phyloP scores from a whole-genome alignment of 2,329 filamentous ascomycete genomes.

The Aspergillus japonicus region DNA sequence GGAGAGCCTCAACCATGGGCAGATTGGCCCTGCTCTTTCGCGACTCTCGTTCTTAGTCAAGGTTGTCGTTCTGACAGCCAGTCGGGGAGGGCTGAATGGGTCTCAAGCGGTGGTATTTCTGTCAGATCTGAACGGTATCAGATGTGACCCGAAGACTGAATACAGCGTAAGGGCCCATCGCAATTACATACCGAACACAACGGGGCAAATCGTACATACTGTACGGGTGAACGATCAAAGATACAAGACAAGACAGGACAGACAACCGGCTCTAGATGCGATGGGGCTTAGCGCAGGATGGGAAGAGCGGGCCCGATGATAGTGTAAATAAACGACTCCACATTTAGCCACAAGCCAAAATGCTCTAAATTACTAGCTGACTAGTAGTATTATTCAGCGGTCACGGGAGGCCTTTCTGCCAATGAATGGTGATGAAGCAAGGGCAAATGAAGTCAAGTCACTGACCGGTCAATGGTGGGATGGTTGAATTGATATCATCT shows the following conservation, averaged over 20 bases:
- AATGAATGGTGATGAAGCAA: conserved; percentile 1
- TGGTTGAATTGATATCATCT: background rate
- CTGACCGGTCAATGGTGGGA: background rate
- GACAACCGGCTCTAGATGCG: background rate
- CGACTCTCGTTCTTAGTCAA: background rate
- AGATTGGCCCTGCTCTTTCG: conserved; percentile 8
- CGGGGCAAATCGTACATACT: conserved; percentile 4
- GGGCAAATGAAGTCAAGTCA: background rate
- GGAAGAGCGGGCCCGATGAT: conserved; percentile 17
- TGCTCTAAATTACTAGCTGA: background rate
- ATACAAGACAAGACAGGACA: background rate
- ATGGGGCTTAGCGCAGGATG: conserved; percentile 12
- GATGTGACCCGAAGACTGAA: conserved; percentile 5
- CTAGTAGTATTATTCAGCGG: conserved; percentile 6
- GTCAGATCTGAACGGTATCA: background rate
- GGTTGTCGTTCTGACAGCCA: conserved; percentile 10
- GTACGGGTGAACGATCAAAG: background rate
- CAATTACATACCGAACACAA: conserved; percentile 4
- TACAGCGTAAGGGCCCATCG: conserved; percentile 12
- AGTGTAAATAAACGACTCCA: conserved; percentile 28
- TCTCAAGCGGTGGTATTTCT: conserved; percentile 1
- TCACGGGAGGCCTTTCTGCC: conserved; percentile 2
- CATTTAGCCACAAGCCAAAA: conserved; percentile 19
- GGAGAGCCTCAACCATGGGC: conserved; percentile 34
- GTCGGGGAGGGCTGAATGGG: background rate